phyloP scores from a whole-genome alignment of 2,329 filamentous ascomycete species.

The Nectriaceae sp. region DNA sequence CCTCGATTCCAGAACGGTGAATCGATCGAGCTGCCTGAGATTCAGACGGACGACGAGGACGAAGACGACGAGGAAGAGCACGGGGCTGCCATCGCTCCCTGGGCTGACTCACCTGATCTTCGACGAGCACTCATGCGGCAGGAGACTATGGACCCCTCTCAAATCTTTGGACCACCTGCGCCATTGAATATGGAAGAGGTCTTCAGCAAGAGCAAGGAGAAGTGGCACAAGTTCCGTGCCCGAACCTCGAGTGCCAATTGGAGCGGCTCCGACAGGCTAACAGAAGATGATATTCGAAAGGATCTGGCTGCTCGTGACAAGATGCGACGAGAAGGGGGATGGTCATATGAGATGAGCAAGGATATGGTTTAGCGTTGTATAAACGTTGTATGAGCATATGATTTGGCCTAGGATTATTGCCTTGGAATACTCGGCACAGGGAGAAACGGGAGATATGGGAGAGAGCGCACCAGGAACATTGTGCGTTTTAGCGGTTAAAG shows the following conservation, averaged over 20 bases:
- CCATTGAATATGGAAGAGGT: conserved; percentile 96
- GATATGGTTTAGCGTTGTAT: conserved; percentile 41
- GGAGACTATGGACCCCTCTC: conserved; percentile 80
- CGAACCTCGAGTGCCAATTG: conserved; percentile 95
- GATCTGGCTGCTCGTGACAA: conserved; percentile 80
- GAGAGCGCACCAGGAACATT: conserved; percentile 9
- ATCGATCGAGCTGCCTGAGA: conserved; percentile 88
- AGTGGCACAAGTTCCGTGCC: conserved; percentile 83
- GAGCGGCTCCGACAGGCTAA: conserved; percentile 79
- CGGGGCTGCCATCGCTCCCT: conserved; percentile 63
- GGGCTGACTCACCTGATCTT: conserved; percentile 88
- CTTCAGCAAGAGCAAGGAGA: conserved; percentile 85
- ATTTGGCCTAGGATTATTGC: too few relatives aligned
- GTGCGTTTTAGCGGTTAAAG: conserved; percentile 13
- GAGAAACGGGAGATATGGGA: conserved; percentile 6
- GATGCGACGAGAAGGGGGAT: conserved; percentile 80
- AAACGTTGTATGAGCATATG: conserved; percentile 7
- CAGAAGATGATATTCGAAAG: conserved; percentile 81
- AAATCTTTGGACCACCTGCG: conserved; percentile 85
- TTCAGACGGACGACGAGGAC: conserved; percentile 91
- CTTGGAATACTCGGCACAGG: too few relatives aligned
- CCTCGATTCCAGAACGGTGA: conserved; percentile 89
- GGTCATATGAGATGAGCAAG: conserved; percentile 68
- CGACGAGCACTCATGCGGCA: conserved; percentile 75
- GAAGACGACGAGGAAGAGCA: conserved; percentile 70